Conservation (phyloP, 2,329 filamentous ascomycete species). For the Ascochyta fabae region DNA sequence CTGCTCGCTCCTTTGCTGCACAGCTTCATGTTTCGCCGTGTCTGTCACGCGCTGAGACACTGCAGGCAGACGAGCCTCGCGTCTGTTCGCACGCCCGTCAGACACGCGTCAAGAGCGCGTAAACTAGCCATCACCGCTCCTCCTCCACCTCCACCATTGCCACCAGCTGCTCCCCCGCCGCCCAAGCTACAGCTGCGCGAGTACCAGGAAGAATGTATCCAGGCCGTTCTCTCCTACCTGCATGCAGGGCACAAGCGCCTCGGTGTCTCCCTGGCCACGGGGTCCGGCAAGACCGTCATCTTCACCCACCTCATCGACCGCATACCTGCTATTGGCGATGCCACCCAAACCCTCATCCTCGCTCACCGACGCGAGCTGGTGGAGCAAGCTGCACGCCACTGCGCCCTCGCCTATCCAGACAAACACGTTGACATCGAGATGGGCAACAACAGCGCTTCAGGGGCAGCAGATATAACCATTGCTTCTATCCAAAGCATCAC, state of each 20-base stretch:
- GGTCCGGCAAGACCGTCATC: constrained; percentile 91
- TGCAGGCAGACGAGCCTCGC: constrained; percentile 20
- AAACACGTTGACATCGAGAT: constrained; percentile 91
- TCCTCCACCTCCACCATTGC: constrained; percentile 14
- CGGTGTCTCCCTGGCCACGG: constrained; percentile 85
- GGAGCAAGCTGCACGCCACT: constrained; percentile 90
- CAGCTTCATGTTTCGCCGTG: constrained; percentile 40
- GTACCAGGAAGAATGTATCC: constrained; percentile 92
- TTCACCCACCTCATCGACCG: constrained; percentile 94
- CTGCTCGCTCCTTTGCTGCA: constrained; percentile 17
- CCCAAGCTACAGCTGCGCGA: constrained; percentile 67
- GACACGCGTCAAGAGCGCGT: constrained; percentile 27
- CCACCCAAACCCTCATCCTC: constrained; percentile 83
- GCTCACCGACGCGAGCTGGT: constrained; percentile 93
- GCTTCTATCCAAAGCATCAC: constrained; percentile 87
- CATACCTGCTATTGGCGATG: constrained; percentile 64
- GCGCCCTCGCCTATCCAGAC: constrained; percentile 76
- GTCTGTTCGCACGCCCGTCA: constrained; percentile 11
- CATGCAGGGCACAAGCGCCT: constrained; percentile 76
- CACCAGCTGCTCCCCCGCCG: constrained; percentile 20
- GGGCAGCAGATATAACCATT: constrained; percentile 87
- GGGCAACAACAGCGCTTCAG: constrained; percentile 77
- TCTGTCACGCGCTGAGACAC: constrained; percentile 39
- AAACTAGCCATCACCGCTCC: constrained; percentile 2
- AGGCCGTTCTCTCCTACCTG: constrained; percentile 75